Evolutionary conservation across 306 rosid species (phyloP), one percentile per base, ranked within the genome.

Genomic region (Vigna mungo): DNA sequence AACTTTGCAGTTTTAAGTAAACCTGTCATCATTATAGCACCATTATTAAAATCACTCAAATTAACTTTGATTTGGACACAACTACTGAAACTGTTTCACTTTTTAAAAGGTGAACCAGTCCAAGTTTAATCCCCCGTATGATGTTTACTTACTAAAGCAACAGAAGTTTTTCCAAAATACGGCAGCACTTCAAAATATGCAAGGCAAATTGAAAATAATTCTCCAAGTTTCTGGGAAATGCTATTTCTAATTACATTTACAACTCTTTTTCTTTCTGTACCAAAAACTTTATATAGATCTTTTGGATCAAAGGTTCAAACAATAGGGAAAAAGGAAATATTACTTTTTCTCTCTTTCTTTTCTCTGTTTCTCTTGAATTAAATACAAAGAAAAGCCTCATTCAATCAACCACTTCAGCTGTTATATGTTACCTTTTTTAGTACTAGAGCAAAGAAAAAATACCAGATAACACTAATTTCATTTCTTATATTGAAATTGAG

Each of bases 1-100:
- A 91, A 74, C 89, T 89, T 81, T 94, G 96, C 7, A 94, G 89
- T 65, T 90, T 86, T 85, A 92, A 80, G 89, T 92, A 90, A 37
- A 94, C 90, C 98, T 94, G 90, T 13, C 53, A 80, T 61, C 58
- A 60, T 37, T 56, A 13, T 41, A 75, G 5, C 79, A 69, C n/a
- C 8, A 10, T 47, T 37, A 68, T 53, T 53, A 23, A 17, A 7
- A 53, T 53, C 59, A 53, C 12, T 53, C 37, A 65, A 61, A 47
- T 71, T 65, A 75, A 80, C 52, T 71, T 75, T 71, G 54, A 39
- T 51, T 47, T 49, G 36, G 27, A 51, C 46, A 27, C 9, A 27
- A 37, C 46, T 32, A 83, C 53, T 16, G 68, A 72, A 51, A 49
- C 30, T 17, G 72, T 69, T 58, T 25, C 37, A 49, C 68, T 51